Conservation (phyloP, 2,329 filamentous ascomycete species). For the Fusarium piperis region DNA sequence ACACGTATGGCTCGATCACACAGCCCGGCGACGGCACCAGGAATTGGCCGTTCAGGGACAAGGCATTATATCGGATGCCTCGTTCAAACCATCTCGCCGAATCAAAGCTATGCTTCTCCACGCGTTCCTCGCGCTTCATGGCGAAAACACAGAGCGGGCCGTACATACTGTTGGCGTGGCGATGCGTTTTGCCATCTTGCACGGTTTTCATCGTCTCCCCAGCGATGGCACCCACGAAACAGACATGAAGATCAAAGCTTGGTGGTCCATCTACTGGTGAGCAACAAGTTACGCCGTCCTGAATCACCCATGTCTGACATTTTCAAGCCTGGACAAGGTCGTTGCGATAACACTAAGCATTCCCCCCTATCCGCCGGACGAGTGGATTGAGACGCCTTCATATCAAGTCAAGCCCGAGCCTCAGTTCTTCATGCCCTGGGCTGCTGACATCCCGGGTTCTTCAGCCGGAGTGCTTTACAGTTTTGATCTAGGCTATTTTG, state of each 20-base stretch:
- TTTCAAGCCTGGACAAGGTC: not conserved
- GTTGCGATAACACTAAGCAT: not conserved
- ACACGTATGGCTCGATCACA: not conserved
- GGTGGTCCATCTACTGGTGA: not conserved
- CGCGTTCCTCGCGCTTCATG: not conserved
- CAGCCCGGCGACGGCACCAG: not conserved
- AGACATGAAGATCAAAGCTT: not conserved
- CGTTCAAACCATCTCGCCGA: not conserved
- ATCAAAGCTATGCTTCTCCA: not conserved
- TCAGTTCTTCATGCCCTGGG: constrained; percentile 1
- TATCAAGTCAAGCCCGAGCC: not conserved
- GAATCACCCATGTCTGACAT: not conserved
- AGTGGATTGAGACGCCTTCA: not conserved
- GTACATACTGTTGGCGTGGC: not conserved
- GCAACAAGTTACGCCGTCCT: not conserved
- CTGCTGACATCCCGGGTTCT: not conserved
- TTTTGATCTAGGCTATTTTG: not conserved
- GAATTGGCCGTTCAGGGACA: not conserved
- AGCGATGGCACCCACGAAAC: not conserved
- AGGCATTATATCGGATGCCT: not conserved
- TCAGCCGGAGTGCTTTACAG: not conserved
- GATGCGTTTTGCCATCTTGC: not conserved
- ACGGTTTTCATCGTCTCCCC: not conserved
- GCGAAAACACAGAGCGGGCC: not conserved
- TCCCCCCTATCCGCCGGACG: not conserved